Evolutionary conservation across 805 yeast genomes (phyloP), one percentile per base, ranked within the genome.

Genomic region (Wickerhamiella cacticola): DNA sequence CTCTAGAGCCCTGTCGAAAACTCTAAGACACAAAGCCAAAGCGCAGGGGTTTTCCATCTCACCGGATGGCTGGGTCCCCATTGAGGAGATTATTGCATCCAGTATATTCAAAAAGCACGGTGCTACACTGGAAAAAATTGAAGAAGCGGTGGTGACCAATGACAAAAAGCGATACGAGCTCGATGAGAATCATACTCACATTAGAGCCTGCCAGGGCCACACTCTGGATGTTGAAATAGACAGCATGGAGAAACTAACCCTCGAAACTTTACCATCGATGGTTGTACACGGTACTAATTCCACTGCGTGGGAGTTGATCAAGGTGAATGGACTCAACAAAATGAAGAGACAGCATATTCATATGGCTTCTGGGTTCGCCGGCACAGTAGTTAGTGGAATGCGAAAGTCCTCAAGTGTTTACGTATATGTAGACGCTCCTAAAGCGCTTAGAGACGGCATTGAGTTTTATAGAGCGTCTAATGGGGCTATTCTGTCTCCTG

Each of bases 181-280:
- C 10, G 66, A 62, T 42, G 45, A 5, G 2, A 55, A 53, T 5
- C 46, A 45, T 9, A 55, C 59, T 57, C 52, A 41, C 29, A 75
- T 89, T n/a, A 76, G 96, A 59, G 97, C 98, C 3, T 80, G 80
- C 46, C 98, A 92, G 63, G 98, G 98, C 3, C 98, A 92, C 62
- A 78, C 94, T 0, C 65, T 89, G 4, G 59, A 64, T 1, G 67
- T 68, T 3, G 71, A 67, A 18, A 70, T 72, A 13, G 69, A 71
- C 24, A 48, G 48, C 15, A 62, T 76, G 24, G 59, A 46, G 41
- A 67, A 59, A 31, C 57, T 78, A 40, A 57, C 57, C 16, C 44
- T 38, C 1, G 66, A 62, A 0, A 68, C 72, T 3, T 67, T 76
- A 41, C 92, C 71, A 2, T 21, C 83, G 0, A 59, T 62, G 1